These are phyloP conservation scores for Crepidotus variabilis DNA, from an alignment of 768 basidiomycete genomes.

Conservation along the genomic window DNA sequence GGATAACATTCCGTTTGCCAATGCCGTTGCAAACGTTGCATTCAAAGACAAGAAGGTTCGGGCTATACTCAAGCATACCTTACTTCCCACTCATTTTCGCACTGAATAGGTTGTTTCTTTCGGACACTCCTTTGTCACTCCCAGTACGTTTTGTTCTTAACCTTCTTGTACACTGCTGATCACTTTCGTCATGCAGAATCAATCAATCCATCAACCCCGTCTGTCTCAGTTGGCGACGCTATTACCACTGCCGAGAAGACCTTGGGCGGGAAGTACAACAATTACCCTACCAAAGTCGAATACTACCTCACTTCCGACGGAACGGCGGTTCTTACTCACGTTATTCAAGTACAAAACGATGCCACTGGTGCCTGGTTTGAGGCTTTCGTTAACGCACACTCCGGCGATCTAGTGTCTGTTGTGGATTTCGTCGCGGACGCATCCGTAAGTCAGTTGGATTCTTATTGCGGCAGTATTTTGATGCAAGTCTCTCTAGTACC, in stretches of 20 bases:
- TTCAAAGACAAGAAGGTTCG: slow-evolving; percentile 15
- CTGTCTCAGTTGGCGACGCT: neutral
- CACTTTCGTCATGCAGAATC: neutral
- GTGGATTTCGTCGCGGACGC: slow-evolving; percentile 42
- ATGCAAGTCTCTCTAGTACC: slow-evolving; percentile 26
- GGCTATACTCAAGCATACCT: neutral
- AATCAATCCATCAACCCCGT: neutral
- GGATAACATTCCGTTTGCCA: slow-evolving; percentile 14
- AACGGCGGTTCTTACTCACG: slow-evolving; percentile 33
- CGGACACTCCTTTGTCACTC: slow-evolving; percentile 26
- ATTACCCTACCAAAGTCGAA: slow-evolving; percentile 32
- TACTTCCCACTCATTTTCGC: neutral
- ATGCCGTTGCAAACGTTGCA: slow-evolving; percentile 29
- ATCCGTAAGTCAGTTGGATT: slow-evolving; percentile 10
- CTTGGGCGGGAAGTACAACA: slow-evolving; percentile 39
- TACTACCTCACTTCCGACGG: slow-evolving; percentile 38
- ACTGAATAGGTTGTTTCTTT: slow-evolving; percentile 20
- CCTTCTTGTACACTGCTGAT: neutral
- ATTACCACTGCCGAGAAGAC: slow-evolving; percentile 26
- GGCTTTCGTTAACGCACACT: slow-evolving; percentile 55
- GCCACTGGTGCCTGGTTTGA: slow-evolving; percentile 45
- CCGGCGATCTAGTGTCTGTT: slow-evolving; percentile 44
- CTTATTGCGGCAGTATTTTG: slow-evolving; percentile 1
- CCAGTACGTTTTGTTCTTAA: neutral
- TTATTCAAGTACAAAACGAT: slow-evolving; percentile 31